Base-by-base conservation (phyloP, 441 rosid genomes). In the Theobroma grandiflorum region DNA sequence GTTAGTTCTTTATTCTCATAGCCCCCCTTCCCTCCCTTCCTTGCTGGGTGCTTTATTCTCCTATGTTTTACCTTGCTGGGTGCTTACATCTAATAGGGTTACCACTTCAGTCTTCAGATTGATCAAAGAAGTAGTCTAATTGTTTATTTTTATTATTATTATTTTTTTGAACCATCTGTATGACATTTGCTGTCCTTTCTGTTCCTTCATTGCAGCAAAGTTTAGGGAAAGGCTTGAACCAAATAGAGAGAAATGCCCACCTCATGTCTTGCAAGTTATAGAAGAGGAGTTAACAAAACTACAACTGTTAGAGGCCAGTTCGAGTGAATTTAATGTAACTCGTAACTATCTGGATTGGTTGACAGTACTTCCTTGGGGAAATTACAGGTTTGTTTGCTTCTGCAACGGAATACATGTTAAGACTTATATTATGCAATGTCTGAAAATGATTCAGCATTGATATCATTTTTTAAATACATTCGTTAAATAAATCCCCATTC, bases 281-380 rank as follows among this genome's bases (percentile, higher is more conserved):
- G 98, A 96, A 82, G 98, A 95, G 87, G 93, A 95, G 88, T 95
- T 95, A 63, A 86, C 92, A 53, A 97, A 94, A 83, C 82, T 97
- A 85, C 94, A 95, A 88, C 89, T 90, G 74, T 88, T 91, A 82
- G 97, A 97, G 86, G 98, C 99, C 80, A 97, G 99, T 88, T 97
- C 99, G 42, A 97, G 99, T 90, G 99, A 97, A 89, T 97, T 97
- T 81, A 92, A 97, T 81, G 99, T 97, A 72, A 94, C 97, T 68
- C 89, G 90, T 82, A 93, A 90, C 82, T 91, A 95, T 87, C 90
- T 97, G 83, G 98, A 97, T 91, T 97, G 99, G 99, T 84, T 95
- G 88, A 97, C 99, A 31, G 91, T 87, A 0, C 84, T 96, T 82
- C 99, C 99, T 33, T 97, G 98, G 98, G 98, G 98, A 82, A 91